Evolutionary conservation across 257 asterid genomes (phyloP), one percentile per base, ranked within the genome.

Genomic region (Jasminum sambac): DNA sequence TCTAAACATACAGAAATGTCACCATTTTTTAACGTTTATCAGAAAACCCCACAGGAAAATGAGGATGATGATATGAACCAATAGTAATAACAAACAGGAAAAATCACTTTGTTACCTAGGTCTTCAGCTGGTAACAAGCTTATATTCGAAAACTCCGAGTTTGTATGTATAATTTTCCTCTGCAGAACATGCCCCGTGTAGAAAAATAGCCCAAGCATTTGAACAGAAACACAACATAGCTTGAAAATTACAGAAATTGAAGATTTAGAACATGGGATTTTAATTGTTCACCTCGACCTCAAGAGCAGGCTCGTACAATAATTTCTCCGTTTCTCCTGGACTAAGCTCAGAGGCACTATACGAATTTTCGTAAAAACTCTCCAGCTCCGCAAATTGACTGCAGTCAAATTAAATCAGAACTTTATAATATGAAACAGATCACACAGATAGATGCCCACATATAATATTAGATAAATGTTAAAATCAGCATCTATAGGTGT

Each of bases 381-480:
- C 78, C 66, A 92, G 95, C 81, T 88, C 91, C 79, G 58, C 73
- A 69, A 88, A 79, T 69, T 86, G 85, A 76, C 95, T 85, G 83
- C 16, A 42, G 44, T 50, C 58, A 72, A 55, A 30, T 61, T 0
- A 37, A 14, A 39, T 19, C 25, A 43, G 26, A n/a, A 72, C 7
- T 42, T 44, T n/a, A 64, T 34, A 8, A 72, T 62, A 38, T 80
- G 64, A 16, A 4, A 50, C 10, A 11, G 42, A 37, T 24, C 5
- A 30, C 11, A n/a, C 0, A 59, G 36, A 68, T 66, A 50, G 55
- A 58, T 17, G n/a, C n/a, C n/a, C n/a, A 19, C 37, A 19, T 14
- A 14, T 55, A 61, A 23, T 11, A 40, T 43, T 25, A 72, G 30
- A 19, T 41, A 67, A 8, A 62, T 21, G 59, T 30, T 12, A n/a